These are phyloP conservation scores for Hydrangea macrophylla DNA, from an alignment of 148 eudicot genomes.

Conservation along the genomic window DNA sequence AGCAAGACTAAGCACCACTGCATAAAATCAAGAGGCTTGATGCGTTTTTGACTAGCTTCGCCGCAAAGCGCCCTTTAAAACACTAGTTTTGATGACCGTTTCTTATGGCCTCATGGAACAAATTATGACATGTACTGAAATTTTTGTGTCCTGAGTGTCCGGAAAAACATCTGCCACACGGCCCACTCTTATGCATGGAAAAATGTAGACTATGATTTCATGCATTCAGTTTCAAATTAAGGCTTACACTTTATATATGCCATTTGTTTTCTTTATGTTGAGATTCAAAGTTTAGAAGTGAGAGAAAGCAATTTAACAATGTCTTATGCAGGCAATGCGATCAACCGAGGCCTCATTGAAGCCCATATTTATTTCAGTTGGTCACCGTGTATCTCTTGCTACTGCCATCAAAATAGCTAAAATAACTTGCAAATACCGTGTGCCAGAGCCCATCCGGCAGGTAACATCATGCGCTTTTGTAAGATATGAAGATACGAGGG, in stretches of 20 bases:
- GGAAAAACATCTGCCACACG: too few species aligned
- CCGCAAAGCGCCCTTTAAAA: too few species aligned
- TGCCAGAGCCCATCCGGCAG: slow-evolving; percentile 97
- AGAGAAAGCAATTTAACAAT: neutral
- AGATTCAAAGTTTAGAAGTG: neutral
- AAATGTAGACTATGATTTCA: neutral
- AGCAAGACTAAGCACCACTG: too few species aligned
- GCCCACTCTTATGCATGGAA: too few species aligned
- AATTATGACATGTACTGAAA: too few species aligned
- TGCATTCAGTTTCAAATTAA: neutral
- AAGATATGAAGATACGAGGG: neutral
- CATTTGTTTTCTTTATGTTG: slow-evolving; percentile 4
- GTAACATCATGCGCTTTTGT: slow-evolving; percentile 26
- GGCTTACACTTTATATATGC: neutral
- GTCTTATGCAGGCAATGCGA: slow-evolving; percentile 58
- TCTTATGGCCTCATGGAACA: too few species aligned
- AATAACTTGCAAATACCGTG: slow-evolving; percentile 67
- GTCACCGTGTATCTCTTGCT: slow-evolving; percentile 82
- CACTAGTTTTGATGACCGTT: too few species aligned
- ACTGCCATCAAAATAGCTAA: slow-evolving; percentile 63
- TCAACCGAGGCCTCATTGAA: slow-evolving; percentile 54
- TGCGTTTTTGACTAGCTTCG: too few species aligned
- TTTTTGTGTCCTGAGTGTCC: too few species aligned
- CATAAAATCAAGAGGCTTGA: too few species aligned
- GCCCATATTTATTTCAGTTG: slow-evolving; percentile 86